Conservation (phyloP, 78 protist genomes). For the Dictyostelium discoideum region DNA sequence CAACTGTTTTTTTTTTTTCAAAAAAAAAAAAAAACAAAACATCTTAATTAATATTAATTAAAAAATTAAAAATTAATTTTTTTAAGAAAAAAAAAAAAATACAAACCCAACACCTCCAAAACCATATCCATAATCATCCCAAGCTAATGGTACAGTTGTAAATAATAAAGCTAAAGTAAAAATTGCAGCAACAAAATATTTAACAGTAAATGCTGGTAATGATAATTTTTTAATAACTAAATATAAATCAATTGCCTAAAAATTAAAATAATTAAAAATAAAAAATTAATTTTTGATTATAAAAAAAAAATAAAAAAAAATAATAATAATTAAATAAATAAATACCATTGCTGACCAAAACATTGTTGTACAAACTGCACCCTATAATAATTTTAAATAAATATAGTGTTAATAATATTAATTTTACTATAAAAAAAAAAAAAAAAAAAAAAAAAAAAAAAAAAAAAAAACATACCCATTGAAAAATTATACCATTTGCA, state of each 20-base stretch:
- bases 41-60: no score
- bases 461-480: neutral
- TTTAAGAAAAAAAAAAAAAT: neutral
- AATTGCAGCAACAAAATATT: slow-evolving; percentile 1
- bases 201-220: neutral
- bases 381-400: neutral
- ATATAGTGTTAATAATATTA: no score
- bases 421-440: no score
- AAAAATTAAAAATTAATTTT: neutral
- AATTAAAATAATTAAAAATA: no score
- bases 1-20: neutral
- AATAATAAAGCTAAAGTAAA: neutral
- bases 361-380: slow-evolving; percentile 41
- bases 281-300: neutral
- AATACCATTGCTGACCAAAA: slow-evolving; percentile 47
- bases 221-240: slow-evolving; percentile 33
- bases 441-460: no score
- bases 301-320: neutral
- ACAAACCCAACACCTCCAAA: slow-evolving; percentile 68
- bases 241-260: slow-evolving; percentile 46
- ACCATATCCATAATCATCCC: slow-evolving; percentile 53
- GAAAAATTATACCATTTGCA: slow-evolving; percentile 60
- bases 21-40: neutral
- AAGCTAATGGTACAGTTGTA: slow-evolving; percentile 34
- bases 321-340: neutral